These are phyloP conservation scores for Boletus fagicola DNA, from an alignment of 768 basidiomycete species.

Conservation along the genomic window DNA sequence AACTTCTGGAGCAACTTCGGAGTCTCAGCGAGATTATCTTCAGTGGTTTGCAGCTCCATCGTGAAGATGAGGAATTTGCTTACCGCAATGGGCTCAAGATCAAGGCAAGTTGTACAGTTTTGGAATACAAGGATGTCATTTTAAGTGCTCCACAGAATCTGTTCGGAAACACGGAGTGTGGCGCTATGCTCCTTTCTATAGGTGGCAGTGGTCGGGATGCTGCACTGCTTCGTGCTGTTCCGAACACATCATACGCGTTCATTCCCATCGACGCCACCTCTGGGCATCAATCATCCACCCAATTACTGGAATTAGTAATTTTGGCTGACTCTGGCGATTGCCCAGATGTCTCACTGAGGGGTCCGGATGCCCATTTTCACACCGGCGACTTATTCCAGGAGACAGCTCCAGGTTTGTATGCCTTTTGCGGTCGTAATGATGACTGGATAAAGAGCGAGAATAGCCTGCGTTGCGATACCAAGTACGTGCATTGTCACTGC, in stretches of 20 bases:
- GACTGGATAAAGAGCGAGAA: constrained; percentile 86
- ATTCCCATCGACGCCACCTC: constrained; percentile 48
- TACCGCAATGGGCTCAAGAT: constrained; percentile 61
- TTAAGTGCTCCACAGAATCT: constrained; percentile 52
- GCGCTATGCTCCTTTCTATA: constrained; percentile 63
- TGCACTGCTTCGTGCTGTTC: constrained; percentile 54
- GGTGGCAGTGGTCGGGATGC: constrained; percentile 52
- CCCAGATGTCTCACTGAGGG: constrained; percentile 56
- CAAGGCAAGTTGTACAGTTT: constrained; percentile 44
- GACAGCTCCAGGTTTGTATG: constrained; percentile 52
- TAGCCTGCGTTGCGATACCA: constrained; percentile 76
- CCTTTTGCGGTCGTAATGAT: constrained; percentile 71
- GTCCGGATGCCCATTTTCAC: constrained; percentile 69
- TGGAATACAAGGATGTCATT: constrained; percentile 12
- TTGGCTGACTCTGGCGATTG: constrained; percentile 66
- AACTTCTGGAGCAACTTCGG: constrained; percentile 55
- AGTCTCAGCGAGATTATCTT: constrained; percentile 63
- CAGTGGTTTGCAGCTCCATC: constrained; percentile 60
- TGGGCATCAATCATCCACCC: constrained; percentile 53
- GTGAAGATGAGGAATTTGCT: constrained; percentile 73
- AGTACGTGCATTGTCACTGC: constrained; percentile 35
- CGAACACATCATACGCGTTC: constrained; percentile 67
- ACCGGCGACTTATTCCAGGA: constrained; percentile 82
- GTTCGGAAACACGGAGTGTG: constrained; percentile 81
- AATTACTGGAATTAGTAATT: constrained; percentile 68